Evolutionary conservation across 2,329 filamentous ascomycete genomes (phyloP), one percentile per base, ranked within the genome.

Genomic region (Trichoderma breve): DNA sequence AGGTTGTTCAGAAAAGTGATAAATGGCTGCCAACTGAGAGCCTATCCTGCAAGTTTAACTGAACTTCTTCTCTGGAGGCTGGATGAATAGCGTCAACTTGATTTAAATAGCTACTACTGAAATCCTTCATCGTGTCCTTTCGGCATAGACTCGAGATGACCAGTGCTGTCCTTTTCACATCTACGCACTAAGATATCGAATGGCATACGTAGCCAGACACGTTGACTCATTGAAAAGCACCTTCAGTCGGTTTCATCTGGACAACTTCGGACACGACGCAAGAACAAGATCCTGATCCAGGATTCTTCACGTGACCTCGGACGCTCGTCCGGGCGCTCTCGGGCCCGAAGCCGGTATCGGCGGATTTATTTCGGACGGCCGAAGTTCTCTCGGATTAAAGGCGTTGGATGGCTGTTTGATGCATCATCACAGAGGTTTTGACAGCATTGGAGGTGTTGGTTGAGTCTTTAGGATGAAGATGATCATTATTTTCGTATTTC

Each of bases 311-410:
- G 39, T 71, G 60, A 64, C 30, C 60, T 64, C 68, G 57, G 47
- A 28, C 47, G 55, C 34, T 34, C 18, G 32, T 34, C n/a, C 30
- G 32, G 24, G 32, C 34, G 67, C 30, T 32, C 70, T 71, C 70
- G 70, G 70, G 28, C 21, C 53, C 53, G 62, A 68, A 32, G 62
- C 51, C 62, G 36, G 21, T 3, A 24, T n/a, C 61, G 18, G 6
- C 62, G 70, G 70, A 67, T 4, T 34, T 34, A 71, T 9, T n/a
- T 71, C 70, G 61, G 70, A 68, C 47, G 30, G 30, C 70, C 70
- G 70, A 66, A 47, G 47, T 26, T n/a, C 26, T 55, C 43, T 70
- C 68, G 58, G 68, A 63, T 43, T 58, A 57, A 63, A 26, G 34
- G 34, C 18, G 2, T 24, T 26, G 36, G 6, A 30, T 15, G 51